Evolutionary conservation across 768 basidiomycete genomes (phyloP), one percentile per base, ranked within the genome.

Genomic region (Crepidotus variabilis): DNA sequence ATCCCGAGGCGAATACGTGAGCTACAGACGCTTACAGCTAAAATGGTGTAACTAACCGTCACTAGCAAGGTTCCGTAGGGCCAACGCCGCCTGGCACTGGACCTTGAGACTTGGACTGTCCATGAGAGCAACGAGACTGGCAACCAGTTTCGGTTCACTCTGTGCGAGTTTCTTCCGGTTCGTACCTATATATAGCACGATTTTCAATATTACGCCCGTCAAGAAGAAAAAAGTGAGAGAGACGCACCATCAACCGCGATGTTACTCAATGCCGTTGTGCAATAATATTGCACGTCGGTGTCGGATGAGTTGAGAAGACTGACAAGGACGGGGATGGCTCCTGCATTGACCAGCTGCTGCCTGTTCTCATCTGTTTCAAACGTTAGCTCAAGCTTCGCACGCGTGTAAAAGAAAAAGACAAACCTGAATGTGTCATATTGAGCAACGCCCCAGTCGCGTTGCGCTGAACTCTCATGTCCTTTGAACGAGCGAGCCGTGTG

Each of bases 221-320:
- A 16, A 34, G 34, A 33, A 24, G 34, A 51, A 6, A 48, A 22
- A 28, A 57, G 62, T 18, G 6, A 2, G 39, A 20, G 22, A 34
- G 2, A 51, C 69, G 16, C 61, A 86, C 93, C 90, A 74, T 99
- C 97, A 6, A 99, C 97, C 33, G 97, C 97, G 61, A 99, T 99
- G 67, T 99, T 99, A 69, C 92, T 94, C 64, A 99, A 74, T 6
- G 97, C 97, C 11, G 97, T 99, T 6, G 97, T 99, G 73, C 97
- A 99, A 70, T 99, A 99, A 67, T 99, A 99, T 70, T 99, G 97
- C 1, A 99, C 97, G 67, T 99, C 97, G n/a, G 97, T 99, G 70
- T 99, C 97, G 49, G 90, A 86, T 5, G 92, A 94, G 68, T 95
- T 97, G 60, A 99, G 78, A 33, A 99, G 79, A 66, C 88, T 88